Conservation (phyloP, 768 basidiomycete species). For the Strobilomyces echinocephalus region DNA sequence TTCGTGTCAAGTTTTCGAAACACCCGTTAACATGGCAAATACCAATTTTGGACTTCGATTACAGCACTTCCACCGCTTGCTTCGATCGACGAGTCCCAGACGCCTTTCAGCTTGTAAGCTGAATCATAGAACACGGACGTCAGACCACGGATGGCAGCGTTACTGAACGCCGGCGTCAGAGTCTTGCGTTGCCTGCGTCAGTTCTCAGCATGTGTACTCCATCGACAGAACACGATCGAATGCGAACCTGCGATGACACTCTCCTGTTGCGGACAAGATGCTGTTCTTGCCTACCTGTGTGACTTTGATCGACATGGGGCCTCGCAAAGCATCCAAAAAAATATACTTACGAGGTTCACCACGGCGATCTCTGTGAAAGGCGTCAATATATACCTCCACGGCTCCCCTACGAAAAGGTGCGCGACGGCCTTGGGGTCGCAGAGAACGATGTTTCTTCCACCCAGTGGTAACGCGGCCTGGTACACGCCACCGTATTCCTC, state of each 20-base stretch:
- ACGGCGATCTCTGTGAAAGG: conserved; percentile 18
- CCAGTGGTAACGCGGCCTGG: conserved; percentile 35
- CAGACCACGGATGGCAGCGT: conserved; percentile 35
- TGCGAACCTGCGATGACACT: conserved; percentile 38
- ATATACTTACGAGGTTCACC: conserved; percentile 22
- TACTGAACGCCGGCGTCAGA: conserved; percentile 39
- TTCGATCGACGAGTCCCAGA: conserved; percentile 30
- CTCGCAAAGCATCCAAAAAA: background rate
- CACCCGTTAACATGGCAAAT: background rate
- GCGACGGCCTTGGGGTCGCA: conserved; percentile 48
- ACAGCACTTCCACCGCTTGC: conserved; percentile 24
- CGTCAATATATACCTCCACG: conserved; percentile 32
- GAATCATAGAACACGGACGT: conserved; percentile 38
- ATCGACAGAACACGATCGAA: background rate
- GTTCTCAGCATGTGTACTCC: conserved; percentile 14
- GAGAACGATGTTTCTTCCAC: conserved; percentile 33
- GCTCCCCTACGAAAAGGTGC: conserved; percentile 48
- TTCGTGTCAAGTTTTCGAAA: background rate
- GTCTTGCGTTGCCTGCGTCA: conserved; percentile 33
- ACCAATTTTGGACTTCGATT: conserved; percentile 50
- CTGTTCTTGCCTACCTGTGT: conserved; percentile 33
- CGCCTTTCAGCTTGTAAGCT: conserved; percentile 35
- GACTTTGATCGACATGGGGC: background rate
- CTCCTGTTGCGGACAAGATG: conserved; percentile 39
- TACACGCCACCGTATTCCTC: conserved; percentile 45